A percentile compares a stretch with the other conserved stretches of the same genome.
phyloP scores from a whole-genome alignment of 345 rosid species.

The Eucalyptus sideroxylon region DNA sequence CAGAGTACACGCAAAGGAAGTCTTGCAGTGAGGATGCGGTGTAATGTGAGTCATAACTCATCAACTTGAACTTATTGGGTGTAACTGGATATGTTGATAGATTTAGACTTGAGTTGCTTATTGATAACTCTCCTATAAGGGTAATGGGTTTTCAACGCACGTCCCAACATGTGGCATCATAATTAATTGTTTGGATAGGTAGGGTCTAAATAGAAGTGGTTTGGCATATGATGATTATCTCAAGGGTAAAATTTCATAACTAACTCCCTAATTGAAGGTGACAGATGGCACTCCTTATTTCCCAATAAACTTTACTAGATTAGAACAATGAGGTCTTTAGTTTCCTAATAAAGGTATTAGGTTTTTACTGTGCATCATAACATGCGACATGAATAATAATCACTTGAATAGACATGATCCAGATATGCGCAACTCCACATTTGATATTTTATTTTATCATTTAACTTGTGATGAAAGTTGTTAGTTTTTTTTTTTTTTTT shows the following conservation, averaged over 20 bases:
- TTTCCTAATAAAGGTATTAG: background rate
- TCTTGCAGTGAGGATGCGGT: background rate
- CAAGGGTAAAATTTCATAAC: background rate
- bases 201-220: background rate
- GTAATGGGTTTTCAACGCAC: background rate
- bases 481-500: background rate
- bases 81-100: rapidly evolving
- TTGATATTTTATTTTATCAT: background rate
- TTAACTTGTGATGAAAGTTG: background rate
- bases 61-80: background rate
- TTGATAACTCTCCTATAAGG: background rate
- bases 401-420: background rate
- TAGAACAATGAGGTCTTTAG: rapidly evolving
- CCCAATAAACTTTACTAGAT: background rate
- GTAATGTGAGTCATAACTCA: background rate
- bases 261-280: background rate
- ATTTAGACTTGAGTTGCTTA: background rate
- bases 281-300: rapidly evolving
- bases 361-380: rapidly evolving
- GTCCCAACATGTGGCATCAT: background rate
- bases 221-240: background rate
- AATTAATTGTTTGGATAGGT: background rate
- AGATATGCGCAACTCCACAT: rapidly evolving
- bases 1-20: background rate
- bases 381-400: background rate